phyloP scores from a whole-genome alignment of 306 rosid species.

The Vigna unguiculata region DNA sequence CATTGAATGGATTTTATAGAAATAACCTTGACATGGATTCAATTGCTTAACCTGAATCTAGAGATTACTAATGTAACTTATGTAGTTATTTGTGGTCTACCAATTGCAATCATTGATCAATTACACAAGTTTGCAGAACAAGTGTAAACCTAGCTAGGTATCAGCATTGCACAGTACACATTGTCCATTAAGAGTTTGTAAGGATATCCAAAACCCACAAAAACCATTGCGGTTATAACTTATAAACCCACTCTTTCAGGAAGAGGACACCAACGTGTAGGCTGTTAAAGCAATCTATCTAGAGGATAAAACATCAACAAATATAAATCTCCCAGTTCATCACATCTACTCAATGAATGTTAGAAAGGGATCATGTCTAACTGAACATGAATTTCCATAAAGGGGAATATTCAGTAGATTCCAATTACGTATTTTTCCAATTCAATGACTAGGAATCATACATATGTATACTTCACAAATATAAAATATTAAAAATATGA shows the following conservation, averaged over 20 bases:
- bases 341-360: background rate
- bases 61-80: constrained; percentile 2
- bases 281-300: background rate
- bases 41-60: constrained; percentile 1
- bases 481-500: background rate
- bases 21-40: constrained; percentile 2
- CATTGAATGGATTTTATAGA: constrained; percentile 8
- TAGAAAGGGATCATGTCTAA: background rate
- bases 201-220: too few relatives aligned
- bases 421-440: background rate
- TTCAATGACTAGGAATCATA: constrained; percentile 7
- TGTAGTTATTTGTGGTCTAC: background rate
- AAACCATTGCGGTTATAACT: too few relatives aligned
- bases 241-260: too few relatives aligned
- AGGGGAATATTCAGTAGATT: background rate
- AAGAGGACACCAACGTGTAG: background rate
- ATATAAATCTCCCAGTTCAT: background rate
- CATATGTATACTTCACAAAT: background rate
- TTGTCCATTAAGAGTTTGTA: background rate
- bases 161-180: background rate
- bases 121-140: constrained; percentile 2
- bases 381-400: background rate
- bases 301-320: background rate
- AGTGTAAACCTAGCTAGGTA: background rate
- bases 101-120: background rate